A percentile compares a stretch with the other conserved stretches of the same genome.
Evolutionary conservation across 2,329 filamentous ascomycete species (phyloP).

Genomic region (Arthrobotrys entomopaga): DNA sequence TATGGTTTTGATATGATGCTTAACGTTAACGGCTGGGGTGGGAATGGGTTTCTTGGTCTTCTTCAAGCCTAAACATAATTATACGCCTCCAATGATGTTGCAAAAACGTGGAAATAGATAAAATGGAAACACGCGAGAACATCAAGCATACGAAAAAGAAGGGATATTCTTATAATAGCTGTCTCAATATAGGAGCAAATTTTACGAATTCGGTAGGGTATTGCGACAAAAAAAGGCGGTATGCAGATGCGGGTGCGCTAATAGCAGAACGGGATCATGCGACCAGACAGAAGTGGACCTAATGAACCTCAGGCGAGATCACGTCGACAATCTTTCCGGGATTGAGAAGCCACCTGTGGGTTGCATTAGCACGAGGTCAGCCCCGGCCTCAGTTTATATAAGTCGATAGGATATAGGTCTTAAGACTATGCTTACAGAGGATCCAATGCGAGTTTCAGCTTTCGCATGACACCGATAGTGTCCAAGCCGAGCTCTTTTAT

Average conservation of each 20-base stretch:
- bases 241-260: constrained; percentile 14
- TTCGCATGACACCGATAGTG: constrained; percentile 84
- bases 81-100: constrained; percentile 26
- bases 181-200: constrained; percentile 1
- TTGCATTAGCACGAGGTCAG: constrained; percentile 23
- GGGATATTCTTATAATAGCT: neutral
- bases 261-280: constrained; percentile 29
- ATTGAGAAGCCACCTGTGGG: constrained; percentile 80
- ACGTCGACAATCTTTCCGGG: constrained; percentile 90
- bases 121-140: neutral
- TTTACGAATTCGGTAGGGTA: neutral
- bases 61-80: constrained; percentile 9
- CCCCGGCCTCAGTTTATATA: constrained; percentile 7
- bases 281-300: constrained; percentile 12
- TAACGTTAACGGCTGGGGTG: no score
- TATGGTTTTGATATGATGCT: neutral
- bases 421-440: constrained; percentile 64
- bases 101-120: neutral
- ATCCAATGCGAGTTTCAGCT: constrained; percentile 83
- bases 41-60: neutral
- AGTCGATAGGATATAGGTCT: constrained; percentile 8
- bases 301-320: constrained; percentile 51
- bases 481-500: constrained; percentile 81
- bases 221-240: neutral
- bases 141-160: neutral